phyloP scores from a whole-genome alignment of 768 basidiomycete genomes.

The Mycena rebaudengoi region DNA sequence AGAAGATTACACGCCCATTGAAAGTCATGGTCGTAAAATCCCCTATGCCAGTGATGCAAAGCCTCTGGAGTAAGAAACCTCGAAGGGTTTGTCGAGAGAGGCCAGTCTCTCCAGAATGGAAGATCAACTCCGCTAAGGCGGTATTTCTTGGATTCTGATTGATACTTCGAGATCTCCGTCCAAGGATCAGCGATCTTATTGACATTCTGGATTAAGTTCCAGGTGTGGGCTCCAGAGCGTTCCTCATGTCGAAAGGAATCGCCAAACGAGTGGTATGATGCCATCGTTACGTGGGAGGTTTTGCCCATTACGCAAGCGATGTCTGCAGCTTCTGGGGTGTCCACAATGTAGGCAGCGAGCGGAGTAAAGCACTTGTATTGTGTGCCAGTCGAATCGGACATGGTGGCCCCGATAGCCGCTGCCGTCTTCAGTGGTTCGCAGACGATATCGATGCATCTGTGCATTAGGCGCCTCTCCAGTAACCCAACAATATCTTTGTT shows the following conservation, averaged over 20 bases:
- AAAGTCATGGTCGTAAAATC: conserved; percentile 47
- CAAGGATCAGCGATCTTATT: conserved; percentile 26
- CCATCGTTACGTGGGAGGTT: conserved; percentile 41
- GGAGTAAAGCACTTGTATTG: conserved; percentile 35
- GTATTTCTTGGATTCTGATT: conserved; percentile 28
- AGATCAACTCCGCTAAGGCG: conserved; percentile 41
- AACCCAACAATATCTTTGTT: conserved; percentile 33
- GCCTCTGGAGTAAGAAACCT: conserved; percentile 45
- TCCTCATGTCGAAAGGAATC: conserved; percentile 37
- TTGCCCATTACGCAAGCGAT: conserved; percentile 39
- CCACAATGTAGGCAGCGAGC: conserved; percentile 39
- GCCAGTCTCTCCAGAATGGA: conserved; percentile 49
- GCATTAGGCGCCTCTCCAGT: conserved; percentile 36
- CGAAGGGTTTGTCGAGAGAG: conserved; percentile 36
- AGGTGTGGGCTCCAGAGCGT: conserved; percentile 30
- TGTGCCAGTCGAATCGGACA: conserved; percentile 38
- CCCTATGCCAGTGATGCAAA: conserved; percentile 48
- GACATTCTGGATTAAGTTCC: conserved; percentile 24
- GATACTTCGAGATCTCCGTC: conserved; percentile 35
- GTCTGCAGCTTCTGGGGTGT: conserved; percentile 41
- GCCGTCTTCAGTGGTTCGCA: conserved; percentile 39
- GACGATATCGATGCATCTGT: conserved; percentile 40
- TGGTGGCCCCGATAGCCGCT: conserved; percentile 33
- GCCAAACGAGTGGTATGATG: conserved; percentile 39
- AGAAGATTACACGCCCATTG: conserved; percentile 47